Evolutionary conservation across 2,329 filamentous ascomycete species (phyloP).

Genomic region (Paracoccidioides lutzii): DNA sequence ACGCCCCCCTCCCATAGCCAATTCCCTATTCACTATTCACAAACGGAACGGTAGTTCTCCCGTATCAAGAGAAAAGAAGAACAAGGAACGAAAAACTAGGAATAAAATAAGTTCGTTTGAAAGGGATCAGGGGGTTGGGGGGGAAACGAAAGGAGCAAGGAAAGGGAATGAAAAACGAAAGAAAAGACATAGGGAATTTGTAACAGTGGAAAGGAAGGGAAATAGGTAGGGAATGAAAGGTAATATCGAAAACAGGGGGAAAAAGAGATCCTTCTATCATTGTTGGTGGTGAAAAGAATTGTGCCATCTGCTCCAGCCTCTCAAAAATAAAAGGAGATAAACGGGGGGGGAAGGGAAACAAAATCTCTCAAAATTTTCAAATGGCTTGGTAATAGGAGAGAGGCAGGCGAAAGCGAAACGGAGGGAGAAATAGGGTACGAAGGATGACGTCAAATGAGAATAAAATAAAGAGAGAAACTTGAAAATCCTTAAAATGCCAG

Average conservation of each 20-base stretch:
- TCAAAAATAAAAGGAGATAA: not conserved
- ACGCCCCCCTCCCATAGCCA: too few relatives aligned
- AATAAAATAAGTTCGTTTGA: not conserved
- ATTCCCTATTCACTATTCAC: not conserved
- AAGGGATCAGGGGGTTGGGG: not conserved
- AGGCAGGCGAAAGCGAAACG: not conserved
- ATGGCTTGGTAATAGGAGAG: not conserved
- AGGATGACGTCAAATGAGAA: not conserved
- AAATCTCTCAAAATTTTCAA: not conserved
- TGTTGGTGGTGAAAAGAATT: slow-evolving; percentile 6
- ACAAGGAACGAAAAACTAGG: not conserved
- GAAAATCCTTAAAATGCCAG: slow-evolving; percentile 6
- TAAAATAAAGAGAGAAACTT: not conserved
- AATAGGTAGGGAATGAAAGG: slow-evolving; percentile 7
- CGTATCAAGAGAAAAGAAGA: not conserved
- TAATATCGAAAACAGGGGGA: slow-evolving; percentile 8
- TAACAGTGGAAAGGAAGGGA: not conserved
- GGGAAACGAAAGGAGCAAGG: not conserved
- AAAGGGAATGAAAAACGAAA: not conserved
- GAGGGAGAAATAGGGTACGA: not conserved
- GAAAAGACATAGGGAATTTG: not conserved
- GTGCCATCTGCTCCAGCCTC: not conserved
- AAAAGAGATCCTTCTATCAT: slow-evolving; percentile 7
- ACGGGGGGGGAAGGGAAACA: not conserved
- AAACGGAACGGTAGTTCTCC: not conserved